Evolutionary conservation across 108 stramenopile species (phyloP), one percentile per base, ranked within the genome.

Genomic region (Nitzschia sp.): DNA sequence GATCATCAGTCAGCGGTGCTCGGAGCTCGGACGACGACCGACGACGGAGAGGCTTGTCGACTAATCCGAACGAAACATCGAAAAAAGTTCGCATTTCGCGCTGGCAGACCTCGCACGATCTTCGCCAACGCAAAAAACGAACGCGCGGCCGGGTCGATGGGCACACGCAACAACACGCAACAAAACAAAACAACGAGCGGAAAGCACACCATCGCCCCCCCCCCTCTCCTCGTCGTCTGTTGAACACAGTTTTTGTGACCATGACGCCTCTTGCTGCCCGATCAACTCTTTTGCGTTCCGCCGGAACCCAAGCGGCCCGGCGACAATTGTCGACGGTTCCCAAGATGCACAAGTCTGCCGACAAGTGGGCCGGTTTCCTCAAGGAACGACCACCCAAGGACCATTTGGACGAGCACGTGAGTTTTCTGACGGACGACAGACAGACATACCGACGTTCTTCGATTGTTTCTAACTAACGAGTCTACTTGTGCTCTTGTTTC

Each of bases 341-440:
- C 45, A 93, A 87, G 70, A 67, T 89, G 82, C 92, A 93, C 79
- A 87, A 85, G 70, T 87, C 88, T 19, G 83, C 82, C 75, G 84
- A 85, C 71, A 66, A 77, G 29, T 90, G 87, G 87, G 45, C 66
- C 1, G 75, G 79, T 45, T 58, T 93, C 17, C 61, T 71, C n/a
- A 76, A 76, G 45, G 80, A 81, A 56, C 89, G 89, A 59, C 88
- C 87, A 72, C 83, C 85, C 53, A 63, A 63, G 22, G 91, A 73
- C 57, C 66, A 64, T 26, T 21, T 69, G 47, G 72, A 79, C 31
- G 46, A 33, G 3, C 75, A 76, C 55, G 67, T 68, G 44, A 60
- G 75, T 63, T 27, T 41, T 19, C n/a, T n/a, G n/a, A 29, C 29
- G 38, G 48, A 50, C 48, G 48, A n/a, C 8, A 8, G 48, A 50